A percentile compares a stretch with the other conserved stretches of the same genome.
Evolutionary conservation across 2,329 filamentous ascomycete species (phyloP).

Genomic region (Alternaria tenuissima): DNA sequence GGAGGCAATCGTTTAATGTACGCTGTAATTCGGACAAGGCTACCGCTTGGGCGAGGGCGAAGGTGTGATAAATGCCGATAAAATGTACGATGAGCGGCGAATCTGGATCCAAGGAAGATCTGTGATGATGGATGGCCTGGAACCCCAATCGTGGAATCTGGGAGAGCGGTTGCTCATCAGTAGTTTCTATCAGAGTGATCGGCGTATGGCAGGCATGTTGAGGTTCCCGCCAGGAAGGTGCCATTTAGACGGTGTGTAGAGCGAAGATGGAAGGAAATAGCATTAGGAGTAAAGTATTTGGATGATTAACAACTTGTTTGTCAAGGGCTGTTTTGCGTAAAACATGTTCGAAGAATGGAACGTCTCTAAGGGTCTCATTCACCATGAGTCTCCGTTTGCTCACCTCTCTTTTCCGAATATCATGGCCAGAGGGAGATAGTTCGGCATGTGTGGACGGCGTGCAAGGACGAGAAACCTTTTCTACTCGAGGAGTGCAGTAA

Average conservation of each 20-base stretch:
- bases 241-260: neutral
- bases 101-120: neutral
- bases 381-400: conserved; percentile 5
- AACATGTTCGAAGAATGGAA: neutral
- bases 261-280: neutral
- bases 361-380: neutral
- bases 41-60: neutral
- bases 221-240: neutral
- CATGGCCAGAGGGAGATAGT: neutral
- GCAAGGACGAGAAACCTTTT: too few species aligned
- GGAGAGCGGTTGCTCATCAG: neutral
- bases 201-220: neutral
- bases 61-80: conserved; percentile 8
- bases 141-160: neutral
- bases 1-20: neutral
- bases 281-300: neutral
- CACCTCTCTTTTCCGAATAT: neutral
- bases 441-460: neutral
- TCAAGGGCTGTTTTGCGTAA: conserved; percentile 1
- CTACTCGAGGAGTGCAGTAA: neutral
- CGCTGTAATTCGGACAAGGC: neutral
- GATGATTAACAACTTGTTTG: neutral
- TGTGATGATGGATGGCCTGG: neutral
- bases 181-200: neutral
- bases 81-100: neutral